Evolutionary conservation across 306 rosid species (phyloP).

Genomic region (Glycine latifolia): DNA sequence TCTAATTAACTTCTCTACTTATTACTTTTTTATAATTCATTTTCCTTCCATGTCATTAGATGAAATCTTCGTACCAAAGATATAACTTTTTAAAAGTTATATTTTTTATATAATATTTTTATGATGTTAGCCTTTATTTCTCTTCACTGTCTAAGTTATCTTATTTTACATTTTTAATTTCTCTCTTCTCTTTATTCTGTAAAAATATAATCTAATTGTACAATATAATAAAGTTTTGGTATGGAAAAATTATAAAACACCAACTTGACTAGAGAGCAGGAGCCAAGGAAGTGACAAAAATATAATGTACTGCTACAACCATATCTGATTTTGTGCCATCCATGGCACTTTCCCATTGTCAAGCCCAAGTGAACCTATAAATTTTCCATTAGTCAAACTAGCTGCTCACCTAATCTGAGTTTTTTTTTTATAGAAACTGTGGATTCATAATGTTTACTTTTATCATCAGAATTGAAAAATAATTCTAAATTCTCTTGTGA

Average conservation of each 20-base stretch:
- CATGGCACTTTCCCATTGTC: background rate
- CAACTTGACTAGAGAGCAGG: background rate
- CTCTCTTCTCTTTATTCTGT: background rate
- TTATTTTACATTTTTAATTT: background rate
- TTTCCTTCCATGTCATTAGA: too few species aligned
- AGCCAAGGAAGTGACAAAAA: background rate
- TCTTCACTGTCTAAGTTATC: background rate
- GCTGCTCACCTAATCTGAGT: background rate
- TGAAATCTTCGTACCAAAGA: too few species aligned
- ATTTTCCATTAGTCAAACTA: background rate
- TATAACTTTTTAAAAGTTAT: too few species aligned
- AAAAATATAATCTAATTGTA: background rate
- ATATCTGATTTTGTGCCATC: background rate
- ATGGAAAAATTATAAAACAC: background rate
- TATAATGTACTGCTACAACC: background rate
- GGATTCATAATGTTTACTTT: background rate
- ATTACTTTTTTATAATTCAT: too few species aligned
- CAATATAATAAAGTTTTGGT: background rate
- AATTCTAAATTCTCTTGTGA: background rate
- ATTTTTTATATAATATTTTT: too few species aligned
- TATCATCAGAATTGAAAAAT: background rate
- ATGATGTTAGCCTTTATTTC: background rate
- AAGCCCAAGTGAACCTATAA: too few species aligned
- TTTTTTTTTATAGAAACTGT: background rate
- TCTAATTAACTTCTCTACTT: too few species aligned